Evolutionary conservation across 805 yeast genomes (phyloP).

Genomic region (Metschnikowia vanudenii): DNA sequence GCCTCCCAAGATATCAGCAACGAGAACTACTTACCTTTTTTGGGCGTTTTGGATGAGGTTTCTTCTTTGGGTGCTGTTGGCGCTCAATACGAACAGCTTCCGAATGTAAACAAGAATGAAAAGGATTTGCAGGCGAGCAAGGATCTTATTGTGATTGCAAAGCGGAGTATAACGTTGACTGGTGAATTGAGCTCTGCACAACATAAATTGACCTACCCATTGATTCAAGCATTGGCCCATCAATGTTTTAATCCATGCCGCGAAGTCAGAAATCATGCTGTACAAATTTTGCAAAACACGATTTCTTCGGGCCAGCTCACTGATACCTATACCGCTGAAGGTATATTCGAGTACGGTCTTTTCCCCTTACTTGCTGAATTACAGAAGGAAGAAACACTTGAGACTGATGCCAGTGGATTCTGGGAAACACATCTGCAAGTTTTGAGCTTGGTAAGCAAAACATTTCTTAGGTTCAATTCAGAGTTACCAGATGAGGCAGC

Average conservation of each 20-base stretch:
- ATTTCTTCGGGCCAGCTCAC: slow-evolving; percentile 42
- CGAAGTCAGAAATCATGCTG: slow-evolving; percentile 66
- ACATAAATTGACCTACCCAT: slow-evolving; percentile 49
- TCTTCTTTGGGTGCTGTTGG: slow-evolving; percentile 81
- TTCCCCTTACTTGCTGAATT: slow-evolving; percentile 70
- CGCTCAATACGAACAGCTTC: slow-evolving; percentile 64
- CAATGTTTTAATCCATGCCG: slow-evolving; percentile 89
- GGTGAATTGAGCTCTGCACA: slow-evolving; percentile 44
- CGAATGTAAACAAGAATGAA: slow-evolving; percentile 22
- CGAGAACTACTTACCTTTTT: slow-evolving; percentile 58
- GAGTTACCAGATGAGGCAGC: slow-evolving; percentile 24
- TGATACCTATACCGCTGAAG: slow-evolving; percentile 46
- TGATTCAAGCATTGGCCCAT: slow-evolving; percentile 80
- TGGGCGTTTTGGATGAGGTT: slow-evolving; percentile 74
- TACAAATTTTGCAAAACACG: slow-evolving; percentile 55
- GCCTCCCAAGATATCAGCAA: slow-evolving; percentile 40
- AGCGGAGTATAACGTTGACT: slow-evolving; percentile 62
- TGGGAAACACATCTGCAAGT: slow-evolving; percentile 64
- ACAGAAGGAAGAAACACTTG: slow-evolving; percentile 57
- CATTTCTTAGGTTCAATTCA: slow-evolving; percentile 28
- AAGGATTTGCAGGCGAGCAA: slow-evolving; percentile 48
- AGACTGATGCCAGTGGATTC: slow-evolving; percentile 63
- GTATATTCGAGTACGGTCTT: slow-evolving; percentile 68
- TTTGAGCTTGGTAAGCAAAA: slow-evolving; percentile 63
- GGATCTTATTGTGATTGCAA: slow-evolving; percentile 55